phyloP scores from a whole-genome alignment of 2,329 filamentous ascomycete species.

The Sarocladium oryzae region DNA sequence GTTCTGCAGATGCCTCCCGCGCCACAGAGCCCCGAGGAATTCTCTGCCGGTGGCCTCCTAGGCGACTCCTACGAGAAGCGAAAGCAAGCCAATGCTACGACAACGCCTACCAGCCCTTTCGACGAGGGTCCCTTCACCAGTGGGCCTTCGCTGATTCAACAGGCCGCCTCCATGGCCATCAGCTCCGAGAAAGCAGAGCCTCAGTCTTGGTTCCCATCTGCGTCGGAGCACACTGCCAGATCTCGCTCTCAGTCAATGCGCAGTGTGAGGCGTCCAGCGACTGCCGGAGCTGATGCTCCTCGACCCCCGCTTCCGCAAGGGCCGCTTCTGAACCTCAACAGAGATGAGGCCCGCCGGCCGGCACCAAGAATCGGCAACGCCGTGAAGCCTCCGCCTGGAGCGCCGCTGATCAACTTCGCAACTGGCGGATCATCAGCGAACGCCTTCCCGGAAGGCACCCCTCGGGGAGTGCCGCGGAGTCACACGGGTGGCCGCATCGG shows the following conservation, averaged over 20 bases:
- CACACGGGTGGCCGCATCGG: not conserved
- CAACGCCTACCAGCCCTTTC: slow-evolving; percentile 18
- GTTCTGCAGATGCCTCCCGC: slow-evolving; percentile 12
- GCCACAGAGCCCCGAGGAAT: slow-evolving; percentile 30
- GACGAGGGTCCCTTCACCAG: slow-evolving; percentile 42
- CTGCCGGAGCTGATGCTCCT: slow-evolving; percentile 16
- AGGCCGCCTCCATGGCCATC: slow-evolving; percentile 18
- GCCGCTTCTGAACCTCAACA: slow-evolving; percentile 60
- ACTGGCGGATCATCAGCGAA: slow-evolving; percentile 19
- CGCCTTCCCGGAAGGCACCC: not conserved
- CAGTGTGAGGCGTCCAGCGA: slow-evolving; percentile 17
- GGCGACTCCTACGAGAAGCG: slow-evolving; percentile 43
- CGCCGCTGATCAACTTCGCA: slow-evolving; percentile 42
- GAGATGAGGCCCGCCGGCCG: slow-evolving; percentile 42
- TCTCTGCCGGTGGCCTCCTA: slow-evolving; percentile 46
- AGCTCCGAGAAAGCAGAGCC: slow-evolving; percentile 20
- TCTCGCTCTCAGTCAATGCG: slow-evolving; percentile 21
- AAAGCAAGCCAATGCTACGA: slow-evolving; percentile 22
- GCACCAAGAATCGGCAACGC: slow-evolving; percentile 46
- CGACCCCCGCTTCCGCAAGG: slow-evolving; percentile 31
- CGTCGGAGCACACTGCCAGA: slow-evolving; percentile 30
- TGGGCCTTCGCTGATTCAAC: slow-evolving; percentile 51
- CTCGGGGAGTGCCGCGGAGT: not conserved
- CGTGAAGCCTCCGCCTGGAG: slow-evolving; percentile 30
- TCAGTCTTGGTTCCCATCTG: slow-evolving; percentile 32